Evolutionary conservation across 2,329 filamentous ascomycete species (phyloP).

Genomic region (Emergomyces africanus): DNA sequence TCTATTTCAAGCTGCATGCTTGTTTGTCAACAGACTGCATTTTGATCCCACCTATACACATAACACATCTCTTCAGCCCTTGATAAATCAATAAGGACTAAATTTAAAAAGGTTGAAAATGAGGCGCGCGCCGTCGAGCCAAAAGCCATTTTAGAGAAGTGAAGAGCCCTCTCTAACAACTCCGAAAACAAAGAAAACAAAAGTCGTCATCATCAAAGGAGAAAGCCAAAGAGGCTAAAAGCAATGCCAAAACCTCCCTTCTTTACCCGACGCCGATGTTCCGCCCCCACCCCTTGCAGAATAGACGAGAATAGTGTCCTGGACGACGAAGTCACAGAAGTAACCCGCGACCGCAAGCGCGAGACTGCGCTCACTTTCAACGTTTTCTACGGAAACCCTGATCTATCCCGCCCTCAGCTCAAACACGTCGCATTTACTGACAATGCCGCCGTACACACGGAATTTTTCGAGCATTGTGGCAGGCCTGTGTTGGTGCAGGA

Average conservation of each 20-base stretch:
- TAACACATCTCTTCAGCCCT: not conserved
- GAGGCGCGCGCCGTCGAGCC: not conserved
- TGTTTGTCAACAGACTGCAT: not conserved
- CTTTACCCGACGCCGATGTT: not conserved
- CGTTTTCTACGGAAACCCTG: constrained; percentile 10
- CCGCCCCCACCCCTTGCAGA: not conserved
- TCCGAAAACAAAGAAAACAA: not conserved
- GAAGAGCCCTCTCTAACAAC: not conserved
- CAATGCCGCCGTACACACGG: constrained; percentile 1
- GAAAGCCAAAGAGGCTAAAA: not conserved
- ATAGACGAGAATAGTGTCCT: not conserved
- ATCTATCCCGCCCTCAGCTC: not conserved
- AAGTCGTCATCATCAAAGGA: no score
- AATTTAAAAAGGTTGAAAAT: not conserved
- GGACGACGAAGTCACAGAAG: not conserved
- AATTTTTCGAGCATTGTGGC: constrained; percentile 1
- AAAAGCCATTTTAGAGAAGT: not conserved
- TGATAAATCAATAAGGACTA: not conserved
- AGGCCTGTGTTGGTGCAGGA: not conserved
- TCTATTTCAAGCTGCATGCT: not conserved
- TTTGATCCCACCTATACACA: not conserved
- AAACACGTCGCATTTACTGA: constrained; percentile 6
- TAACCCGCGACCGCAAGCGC: not conserved
- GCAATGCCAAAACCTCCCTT: not conserved
- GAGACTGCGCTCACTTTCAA: constrained; percentile 7